Conservation (phyloP, 768 basidiomycete species). For the Gelatoporia subvermispora region DNA sequence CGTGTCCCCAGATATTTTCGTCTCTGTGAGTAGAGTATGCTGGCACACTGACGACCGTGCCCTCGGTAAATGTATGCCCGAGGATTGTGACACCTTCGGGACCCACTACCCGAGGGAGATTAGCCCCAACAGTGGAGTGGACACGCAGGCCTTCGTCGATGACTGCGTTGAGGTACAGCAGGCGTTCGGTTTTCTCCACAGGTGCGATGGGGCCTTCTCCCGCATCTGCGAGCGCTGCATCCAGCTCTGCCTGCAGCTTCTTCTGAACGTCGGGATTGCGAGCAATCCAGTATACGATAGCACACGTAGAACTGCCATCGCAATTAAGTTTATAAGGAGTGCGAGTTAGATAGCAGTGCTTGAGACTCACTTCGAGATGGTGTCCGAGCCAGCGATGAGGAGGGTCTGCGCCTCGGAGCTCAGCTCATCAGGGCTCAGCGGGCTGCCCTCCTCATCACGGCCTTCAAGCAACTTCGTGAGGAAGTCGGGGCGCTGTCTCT, state of each 20-base stretch:
- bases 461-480: constrained; percentile 8
- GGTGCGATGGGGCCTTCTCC: background rate
- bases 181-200: constrained; percentile 2
- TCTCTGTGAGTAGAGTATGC: constrained; percentile 23
- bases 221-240: constrained; percentile 1
- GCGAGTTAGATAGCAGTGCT: background rate
- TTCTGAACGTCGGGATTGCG: constrained; percentile 1
- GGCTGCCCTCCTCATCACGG: constrained; percentile 10
- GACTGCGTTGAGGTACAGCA: constrained; percentile 22
- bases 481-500: constrained; percentile 3
- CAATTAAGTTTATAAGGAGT: background rate
- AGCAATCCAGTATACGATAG: constrained; percentile 1
- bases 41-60: constrained; percentile 23
- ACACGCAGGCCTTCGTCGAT: constrained; percentile 29
- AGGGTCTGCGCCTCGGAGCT: constrained; percentile 8
- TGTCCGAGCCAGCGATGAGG: constrained; percentile 14
- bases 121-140: constrained; percentile 24
- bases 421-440: constrained; percentile 8
- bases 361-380: constrained; percentile 10
- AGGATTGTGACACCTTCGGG: constrained; percentile 16
- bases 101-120: constrained; percentile 25
- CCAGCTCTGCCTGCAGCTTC: constrained; percentile 8
- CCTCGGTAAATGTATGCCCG: constrained; percentile 17
- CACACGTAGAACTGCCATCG: constrained; percentile 1
- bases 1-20: constrained; percentile 24